Evolutionary conservation across 345 rosid genomes (phyloP), one percentile per base, ranked within the genome.

Genomic region (Syzygium aromaticum): DNA sequence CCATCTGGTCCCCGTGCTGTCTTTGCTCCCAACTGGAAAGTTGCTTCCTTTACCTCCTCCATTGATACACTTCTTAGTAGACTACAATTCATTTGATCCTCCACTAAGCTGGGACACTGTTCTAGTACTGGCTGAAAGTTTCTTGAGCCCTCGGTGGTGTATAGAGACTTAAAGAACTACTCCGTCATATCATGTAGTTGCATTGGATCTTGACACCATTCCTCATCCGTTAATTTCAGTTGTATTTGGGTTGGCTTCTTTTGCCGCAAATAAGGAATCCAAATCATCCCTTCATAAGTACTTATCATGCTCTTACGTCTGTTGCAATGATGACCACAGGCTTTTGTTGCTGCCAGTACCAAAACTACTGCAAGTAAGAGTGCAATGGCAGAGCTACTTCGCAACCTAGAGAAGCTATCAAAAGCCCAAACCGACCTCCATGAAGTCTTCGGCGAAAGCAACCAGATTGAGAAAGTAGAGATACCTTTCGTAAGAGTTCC

Each of bases 381-480:
- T 94, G 95, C 95, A 84, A 87, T 93, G 95, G 84, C 92, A 6
- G 95, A 95, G 85, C 52, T 94, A 11, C 91, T 94, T 84, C 28
- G 5, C n/a, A 87, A 88, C 40, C 93, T 94, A 15, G 22, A 86
- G 3, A 86, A 86, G 28, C 53, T 92, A 40, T 25, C 46, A 8
- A 91, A 89, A 90, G 94, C 92, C 6, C 86, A 54, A 61, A 82
- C 43, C 21, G 94, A 93, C 88, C 88, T 92, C 3, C 89, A 91
- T 22, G 15, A 49, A 57, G 86, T 7, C 12, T 84, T 93, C 7
- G 94, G 94, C n/a, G 85, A 87, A 85, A 93, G 89, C 8, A 89
- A 86, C 0, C 78, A 5, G 2, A 16, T 91, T 5, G 85, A 91
- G 28, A 94, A 93, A 90, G 91, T 92, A 0, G 88, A 91, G n/a